phyloP scores from a whole-genome alignment of 331 rosid species.

The Acacia concinna region DNA sequence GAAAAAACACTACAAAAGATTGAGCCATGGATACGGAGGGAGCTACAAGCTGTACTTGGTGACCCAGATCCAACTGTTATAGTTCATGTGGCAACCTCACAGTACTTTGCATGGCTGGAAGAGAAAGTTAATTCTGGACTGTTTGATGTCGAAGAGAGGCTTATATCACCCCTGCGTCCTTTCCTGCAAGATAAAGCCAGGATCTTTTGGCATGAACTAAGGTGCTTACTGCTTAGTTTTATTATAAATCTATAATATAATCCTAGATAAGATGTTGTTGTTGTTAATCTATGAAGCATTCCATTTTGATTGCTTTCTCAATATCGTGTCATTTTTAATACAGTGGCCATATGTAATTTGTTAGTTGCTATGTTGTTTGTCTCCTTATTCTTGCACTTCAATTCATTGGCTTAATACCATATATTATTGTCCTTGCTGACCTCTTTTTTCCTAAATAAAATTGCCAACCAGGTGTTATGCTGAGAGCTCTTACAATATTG shows the following conservation, averaged over 20 bases:
- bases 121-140: constrained; percentile 32
- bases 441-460: background rate
- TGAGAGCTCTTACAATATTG: constrained; percentile 50
- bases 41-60: constrained; percentile 54
- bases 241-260: background rate
- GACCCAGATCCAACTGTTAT: constrained; percentile 56
- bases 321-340: background rate
- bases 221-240: constrained; percentile 37
- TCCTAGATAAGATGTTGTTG: background rate
- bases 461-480: constrained; percentile 37
- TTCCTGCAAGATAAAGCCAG: background rate
- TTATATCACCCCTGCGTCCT: background rate
- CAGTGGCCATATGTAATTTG: background rate
- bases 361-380: background rate
- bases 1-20: constrained; percentile 42
- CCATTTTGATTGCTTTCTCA: background rate
- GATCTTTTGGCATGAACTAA: constrained; percentile 2
- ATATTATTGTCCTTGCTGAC: background rate
- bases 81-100: constrained; percentile 55
- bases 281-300: background rate
- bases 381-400: background rate
- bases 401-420: background rate
- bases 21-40: constrained; percentile 64
- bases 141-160: constrained; percentile 5
- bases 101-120: constrained; percentile 46